Evolutionary conservation across 1,284 basidiomycete genomes (phyloP).

Genomic region (Tilletia indica): DNA sequence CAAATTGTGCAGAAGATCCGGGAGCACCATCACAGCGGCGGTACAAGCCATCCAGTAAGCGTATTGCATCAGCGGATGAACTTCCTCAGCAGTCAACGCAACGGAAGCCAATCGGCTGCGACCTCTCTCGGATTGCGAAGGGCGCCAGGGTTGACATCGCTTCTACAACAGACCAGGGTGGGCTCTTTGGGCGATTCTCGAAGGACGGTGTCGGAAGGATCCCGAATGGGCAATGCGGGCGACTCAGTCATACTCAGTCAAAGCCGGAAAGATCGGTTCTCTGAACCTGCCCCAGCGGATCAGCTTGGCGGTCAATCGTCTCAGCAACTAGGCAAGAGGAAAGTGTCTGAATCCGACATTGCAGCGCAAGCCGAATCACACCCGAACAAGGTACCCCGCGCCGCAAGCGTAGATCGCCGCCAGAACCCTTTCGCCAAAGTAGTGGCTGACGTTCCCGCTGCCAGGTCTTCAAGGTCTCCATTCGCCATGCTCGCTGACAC

Average conservation of each 20-base stretch:
- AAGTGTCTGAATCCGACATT: no score
- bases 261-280: neutral
- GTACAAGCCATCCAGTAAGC: neutral
- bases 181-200: no score
- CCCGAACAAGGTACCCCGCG: neutral
- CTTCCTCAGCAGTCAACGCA: neutral
- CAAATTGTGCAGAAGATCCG: constrained; percentile 1
- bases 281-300: neutral
- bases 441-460: neutral
- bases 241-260: neutral
- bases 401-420: neutral
- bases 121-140: no score
- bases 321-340: no score
- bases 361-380: neutral
- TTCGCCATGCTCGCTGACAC: neutral
- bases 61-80: neutral
- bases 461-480: neutral
- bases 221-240: neutral
- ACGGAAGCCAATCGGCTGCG: neutral
- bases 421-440: neutral
- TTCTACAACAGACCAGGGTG: no score
- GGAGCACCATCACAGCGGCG: neutral
- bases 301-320: neutral
- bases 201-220: neutral
- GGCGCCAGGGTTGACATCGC: no score